Conservation (phyloP, 345 rosid genomes). For the Turritis glabra region DNA sequence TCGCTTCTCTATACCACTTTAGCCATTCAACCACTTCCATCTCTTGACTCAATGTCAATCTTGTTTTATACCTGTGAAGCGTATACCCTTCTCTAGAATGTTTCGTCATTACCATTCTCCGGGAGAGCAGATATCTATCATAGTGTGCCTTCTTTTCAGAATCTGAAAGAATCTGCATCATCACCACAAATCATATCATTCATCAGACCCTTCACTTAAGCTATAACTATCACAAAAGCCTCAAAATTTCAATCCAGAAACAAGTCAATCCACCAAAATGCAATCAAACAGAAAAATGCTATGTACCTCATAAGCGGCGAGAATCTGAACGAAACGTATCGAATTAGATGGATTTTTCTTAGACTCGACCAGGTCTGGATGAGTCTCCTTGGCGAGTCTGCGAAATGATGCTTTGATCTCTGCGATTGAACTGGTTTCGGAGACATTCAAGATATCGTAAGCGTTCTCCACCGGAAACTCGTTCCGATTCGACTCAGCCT, state of each 20-base stretch:
- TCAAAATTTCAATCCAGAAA: not conserved
- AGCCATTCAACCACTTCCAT: slow-evolving; percentile 98
- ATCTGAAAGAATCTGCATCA: slow-evolving; percentile 91
- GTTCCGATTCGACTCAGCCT: slow-evolving; percentile 49
- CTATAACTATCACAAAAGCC: slow-evolving; percentile 6
- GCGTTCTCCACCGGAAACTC: slow-evolving; percentile 72
- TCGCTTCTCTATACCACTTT: slow-evolving; percentile 77
- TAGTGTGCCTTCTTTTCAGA: slow-evolving; percentile 63
- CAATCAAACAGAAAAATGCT: not conserved
- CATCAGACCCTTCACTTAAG: not conserved
- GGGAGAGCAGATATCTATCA: slow-evolving; percentile 61
- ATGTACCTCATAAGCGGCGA: slow-evolving; percentile 88
- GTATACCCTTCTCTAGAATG: slow-evolving; percentile 45
- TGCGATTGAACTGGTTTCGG: slow-evolving; percentile 65
- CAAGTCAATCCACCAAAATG: not conserved
- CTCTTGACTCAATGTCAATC: slow-evolving; percentile 42
- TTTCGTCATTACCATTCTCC: slow-evolving; percentile 55
- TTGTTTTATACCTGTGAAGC: slow-evolving; percentile 44
- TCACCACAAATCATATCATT: slow-evolving; percentile 18
- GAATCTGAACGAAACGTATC: slow-evolving; percentile 73
- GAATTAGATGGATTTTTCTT: slow-evolving; percentile 51
- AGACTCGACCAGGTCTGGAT: slow-evolving; percentile 70
- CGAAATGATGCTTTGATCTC: slow-evolving; percentile 91
- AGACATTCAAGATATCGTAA: slow-evolving; percentile 65
- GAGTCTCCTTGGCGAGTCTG: slow-evolving; percentile 84